Evolutionary conservation across 2,329 filamentous ascomycete species (phyloP).

Genomic region (Claviceps sp.): DNA sequence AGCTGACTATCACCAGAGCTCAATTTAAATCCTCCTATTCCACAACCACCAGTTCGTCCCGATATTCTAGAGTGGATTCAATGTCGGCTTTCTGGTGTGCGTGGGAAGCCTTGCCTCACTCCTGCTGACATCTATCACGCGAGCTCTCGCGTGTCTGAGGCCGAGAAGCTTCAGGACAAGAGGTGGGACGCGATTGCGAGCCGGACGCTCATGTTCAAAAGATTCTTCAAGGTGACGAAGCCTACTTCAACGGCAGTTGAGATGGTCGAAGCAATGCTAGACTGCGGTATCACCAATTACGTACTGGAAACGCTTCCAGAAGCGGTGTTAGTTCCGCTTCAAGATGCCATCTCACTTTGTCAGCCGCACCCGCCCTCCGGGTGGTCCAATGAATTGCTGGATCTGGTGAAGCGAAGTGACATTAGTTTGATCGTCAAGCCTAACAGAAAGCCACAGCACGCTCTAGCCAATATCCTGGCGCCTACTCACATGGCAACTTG

Average conservation of each 20-base stretch:
- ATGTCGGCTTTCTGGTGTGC: slow-evolving; percentile 26
- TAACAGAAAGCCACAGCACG: slow-evolving; percentile 15
- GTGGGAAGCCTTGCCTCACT: slow-evolving; percentile 25
- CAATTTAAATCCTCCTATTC: slow-evolving; percentile 18
- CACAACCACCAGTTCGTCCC: slow-evolving; percentile 20
- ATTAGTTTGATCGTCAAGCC: slow-evolving; percentile 52
- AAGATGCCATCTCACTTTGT: slow-evolving; percentile 73
- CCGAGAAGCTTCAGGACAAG: slow-evolving; percentile 21
- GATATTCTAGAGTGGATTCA: slow-evolving; percentile 43
- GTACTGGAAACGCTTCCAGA: slow-evolving; percentile 77
- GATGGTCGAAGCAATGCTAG: slow-evolving; percentile 61
- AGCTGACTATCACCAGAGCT: slow-evolving; percentile 15
- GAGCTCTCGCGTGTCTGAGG: slow-evolving; percentile 21
- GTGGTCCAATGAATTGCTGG: slow-evolving; percentile 60
- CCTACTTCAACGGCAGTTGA: slow-evolving; percentile 39
- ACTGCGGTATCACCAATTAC: slow-evolving; percentile 50
- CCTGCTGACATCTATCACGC: slow-evolving; percentile 32
- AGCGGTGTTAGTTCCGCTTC: slow-evolving; percentile 64
- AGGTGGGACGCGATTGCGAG: slow-evolving; percentile 41
- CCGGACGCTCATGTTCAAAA: slow-evolving; percentile 56
- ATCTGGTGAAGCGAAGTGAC: slow-evolving; percentile 70
- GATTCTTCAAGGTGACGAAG: slow-evolving; percentile 48
- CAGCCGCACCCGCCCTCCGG: slow-evolving; percentile 67
- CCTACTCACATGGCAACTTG: slow-evolving; percentile 53
- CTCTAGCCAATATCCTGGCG: slow-evolving; percentile 28